Conservation (phyloP, 176 grass and related monocot genomes). For the maize (Zea mays) region DNA sequence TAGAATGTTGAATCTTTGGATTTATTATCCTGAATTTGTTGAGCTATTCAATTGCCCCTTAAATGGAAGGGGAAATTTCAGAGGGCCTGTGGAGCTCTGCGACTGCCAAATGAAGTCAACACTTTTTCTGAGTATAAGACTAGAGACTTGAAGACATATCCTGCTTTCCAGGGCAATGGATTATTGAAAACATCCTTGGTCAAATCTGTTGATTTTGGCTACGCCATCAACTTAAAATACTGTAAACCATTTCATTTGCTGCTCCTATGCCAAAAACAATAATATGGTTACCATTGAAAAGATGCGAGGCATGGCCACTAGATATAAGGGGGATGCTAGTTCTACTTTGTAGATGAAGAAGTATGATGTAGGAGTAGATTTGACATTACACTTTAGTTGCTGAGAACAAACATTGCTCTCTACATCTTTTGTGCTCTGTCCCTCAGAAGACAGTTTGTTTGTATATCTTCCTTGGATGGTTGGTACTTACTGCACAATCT, state of each 20-base stretch:
- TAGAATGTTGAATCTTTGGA: neutral
- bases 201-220: neutral
- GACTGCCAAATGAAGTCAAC: neutral
- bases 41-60: neutral
- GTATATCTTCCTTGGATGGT: neutral
- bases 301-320: neutral
- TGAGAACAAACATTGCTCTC: neutral
- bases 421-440: neutral
- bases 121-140: neutral
- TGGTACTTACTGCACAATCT: neutral
- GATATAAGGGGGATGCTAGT: neutral
- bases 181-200: neutral
- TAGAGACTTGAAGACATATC: neutral
- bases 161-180: neutral
- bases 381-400: constrained; percentile 4
- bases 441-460: constrained; percentile 16
- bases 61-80: neutral
- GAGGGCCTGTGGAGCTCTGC: neutral
- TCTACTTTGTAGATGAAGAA: neutral
- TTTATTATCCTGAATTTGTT: neutral
- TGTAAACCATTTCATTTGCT: neutral
- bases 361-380: neutral
- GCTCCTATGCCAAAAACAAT: constrained; percentile 1
- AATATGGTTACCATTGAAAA: constrained; percentile 15
- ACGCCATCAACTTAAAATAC: constrained; percentile 14